These are phyloP conservation scores for Suillus placidus DNA, from an alignment of 768 basidiomycete genomes.

Conservation along the genomic window DNA sequence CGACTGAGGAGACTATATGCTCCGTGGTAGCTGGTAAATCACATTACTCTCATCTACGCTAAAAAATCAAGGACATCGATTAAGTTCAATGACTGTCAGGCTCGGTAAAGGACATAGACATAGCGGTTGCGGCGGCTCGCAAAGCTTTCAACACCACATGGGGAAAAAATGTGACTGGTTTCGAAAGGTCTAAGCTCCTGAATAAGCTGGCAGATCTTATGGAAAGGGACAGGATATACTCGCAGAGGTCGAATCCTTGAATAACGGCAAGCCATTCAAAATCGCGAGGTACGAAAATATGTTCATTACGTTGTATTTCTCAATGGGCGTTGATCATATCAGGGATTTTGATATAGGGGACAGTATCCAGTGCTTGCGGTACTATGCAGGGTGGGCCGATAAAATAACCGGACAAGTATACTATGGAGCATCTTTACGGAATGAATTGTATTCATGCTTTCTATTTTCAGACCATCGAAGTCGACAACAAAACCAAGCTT, in stretches of 20 bases:
- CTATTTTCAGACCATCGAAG: slow-evolving; percentile 64
- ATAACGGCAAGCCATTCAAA: slow-evolving; percentile 90
- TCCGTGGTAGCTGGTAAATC: slow-evolving; percentile 62
- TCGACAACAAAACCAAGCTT: slow-evolving; percentile 77
- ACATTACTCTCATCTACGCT: not conserved
- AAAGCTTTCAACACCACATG: slow-evolving; percentile 83
- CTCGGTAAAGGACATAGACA: slow-evolving; percentile 76
- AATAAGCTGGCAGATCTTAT: slow-evolving; percentile 90
- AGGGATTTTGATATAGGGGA: slow-evolving; percentile 86
- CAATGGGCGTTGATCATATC: slow-evolving; percentile 10
- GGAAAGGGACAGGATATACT: slow-evolving; percentile 82
- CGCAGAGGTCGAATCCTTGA: slow-evolving; percentile 81
- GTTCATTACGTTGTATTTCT: slow-evolving; percentile 9
- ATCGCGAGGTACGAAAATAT: slow-evolving; percentile 46
- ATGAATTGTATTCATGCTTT: slow-evolving; percentile 10
- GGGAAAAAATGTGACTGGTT: slow-evolving; percentile 87
- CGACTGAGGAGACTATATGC: slow-evolving; percentile 75
- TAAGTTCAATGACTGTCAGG: slow-evolving; percentile 38
- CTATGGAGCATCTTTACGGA: slow-evolving; percentile 5
- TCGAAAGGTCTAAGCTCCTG: slow-evolving; percentile 77
- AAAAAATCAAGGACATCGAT: too few relatives aligned
- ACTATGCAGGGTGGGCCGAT: slow-evolving; percentile 97
- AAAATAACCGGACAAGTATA: slow-evolving; percentile 85
- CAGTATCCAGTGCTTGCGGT: slow-evolving; percentile 75
- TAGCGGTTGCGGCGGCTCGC: slow-evolving; percentile 82